Evolutionary conservation across 768 basidiomycete genomes (phyloP).

Genomic region (Ramaria sp.): DNA sequence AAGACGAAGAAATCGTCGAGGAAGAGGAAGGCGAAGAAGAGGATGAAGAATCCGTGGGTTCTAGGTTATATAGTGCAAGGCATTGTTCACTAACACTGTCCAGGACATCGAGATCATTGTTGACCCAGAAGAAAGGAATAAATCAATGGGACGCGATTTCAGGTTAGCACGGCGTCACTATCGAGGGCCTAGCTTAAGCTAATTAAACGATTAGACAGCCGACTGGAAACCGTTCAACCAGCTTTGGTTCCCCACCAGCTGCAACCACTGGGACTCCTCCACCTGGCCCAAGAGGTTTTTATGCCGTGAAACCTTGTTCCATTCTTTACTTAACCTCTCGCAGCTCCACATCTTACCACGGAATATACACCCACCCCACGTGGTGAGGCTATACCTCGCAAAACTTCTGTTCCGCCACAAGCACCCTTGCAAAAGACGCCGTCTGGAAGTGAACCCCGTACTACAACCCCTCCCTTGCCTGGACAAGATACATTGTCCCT

Average conservation of each 20-base stretch:
- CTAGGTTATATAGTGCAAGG: background rate
- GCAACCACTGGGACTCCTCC: slow-evolving; percentile 21
- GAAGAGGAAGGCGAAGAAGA: slow-evolving; percentile 34
- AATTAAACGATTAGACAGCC: slow-evolving; percentile 12
- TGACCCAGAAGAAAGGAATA: slow-evolving; percentile 37
- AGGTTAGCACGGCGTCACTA: slow-evolving; percentile 31
- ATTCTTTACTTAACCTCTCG: slow-evolving; percentile 24
- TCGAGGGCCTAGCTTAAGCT: background rate
- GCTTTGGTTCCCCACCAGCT: slow-evolving; percentile 19
- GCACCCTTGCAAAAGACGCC: slow-evolving; percentile 12
- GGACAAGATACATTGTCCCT: slow-evolving; percentile 50
- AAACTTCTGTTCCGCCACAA: slow-evolving; percentile 22
- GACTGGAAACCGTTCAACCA: slow-evolving; percentile 11
- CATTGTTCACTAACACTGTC: slow-evolving; percentile 6
- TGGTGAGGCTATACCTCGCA: slow-evolving; percentile 41
- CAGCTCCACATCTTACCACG: slow-evolving; percentile 50
- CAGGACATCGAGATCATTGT: slow-evolving; percentile 89
- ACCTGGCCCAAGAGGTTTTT: slow-evolving; percentile 19
- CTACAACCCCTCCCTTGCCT: slow-evolving; percentile 20
- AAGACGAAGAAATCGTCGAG: slow-evolving; percentile 21
- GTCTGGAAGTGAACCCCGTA: slow-evolving; percentile 11
- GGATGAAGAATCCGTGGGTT: slow-evolving; percentile 23
- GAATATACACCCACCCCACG: slow-evolving; percentile 61
- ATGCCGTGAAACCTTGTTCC: background rate
- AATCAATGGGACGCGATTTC: slow-evolving; percentile 47